Base-by-base conservation (phyloP, 1,284 basidiomycete species). In the Boletus subluridellus region DNA sequence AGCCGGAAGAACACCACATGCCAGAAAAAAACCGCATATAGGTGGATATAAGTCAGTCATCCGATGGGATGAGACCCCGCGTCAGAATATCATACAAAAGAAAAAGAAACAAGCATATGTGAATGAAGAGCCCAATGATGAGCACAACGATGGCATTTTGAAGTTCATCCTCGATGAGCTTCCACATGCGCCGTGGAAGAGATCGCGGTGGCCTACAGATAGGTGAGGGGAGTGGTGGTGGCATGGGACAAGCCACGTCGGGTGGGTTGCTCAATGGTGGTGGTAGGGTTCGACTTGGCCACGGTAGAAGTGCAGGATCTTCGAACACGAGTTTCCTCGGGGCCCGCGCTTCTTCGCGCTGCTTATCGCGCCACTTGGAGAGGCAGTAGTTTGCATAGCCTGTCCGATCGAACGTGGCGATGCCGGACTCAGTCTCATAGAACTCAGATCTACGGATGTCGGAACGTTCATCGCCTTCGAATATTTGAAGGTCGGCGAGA, bases 11-110 rank as follows among this genome's bases (percentile, higher is more conserved):
- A 58, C 41, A 49, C 63, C 65, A 28, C 63, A 70, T 68, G 30
- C 15, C 26, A 52, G 49, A 26, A 47, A 51, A 52, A 32, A 30
- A 1, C 47, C 49, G 8, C 55, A 58, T 56, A 15, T 1, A 48
- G 47, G 17, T 42, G 28, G 26, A 52, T 15, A 61, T 3, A 49
- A 37, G 50, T 69, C 52, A 64, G 35, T 65, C 69, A 41, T 66
- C 63, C 12, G 70, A 65, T 28, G 69, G 71, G 37, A 54, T 28
- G 39, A 71, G 37, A 37, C 66, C 63, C 32, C 71, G 63, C 15
- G 55, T 63, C n/a, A 73, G 63, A 44, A 73, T 57, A 63, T 72
- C 69, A 59, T 74, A 74, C 28, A 74, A 45, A 26, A 72, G 62
- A 26, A 61, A 72, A 4, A 68, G n/a, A 55, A 61, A 68, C 58